Percentiles rank a stretch among this genome's conserved stretches.
Conservation (phyloP, 495 filamentous ascomycete genomes). For the Astrothelium subdiscretum region DNA sequence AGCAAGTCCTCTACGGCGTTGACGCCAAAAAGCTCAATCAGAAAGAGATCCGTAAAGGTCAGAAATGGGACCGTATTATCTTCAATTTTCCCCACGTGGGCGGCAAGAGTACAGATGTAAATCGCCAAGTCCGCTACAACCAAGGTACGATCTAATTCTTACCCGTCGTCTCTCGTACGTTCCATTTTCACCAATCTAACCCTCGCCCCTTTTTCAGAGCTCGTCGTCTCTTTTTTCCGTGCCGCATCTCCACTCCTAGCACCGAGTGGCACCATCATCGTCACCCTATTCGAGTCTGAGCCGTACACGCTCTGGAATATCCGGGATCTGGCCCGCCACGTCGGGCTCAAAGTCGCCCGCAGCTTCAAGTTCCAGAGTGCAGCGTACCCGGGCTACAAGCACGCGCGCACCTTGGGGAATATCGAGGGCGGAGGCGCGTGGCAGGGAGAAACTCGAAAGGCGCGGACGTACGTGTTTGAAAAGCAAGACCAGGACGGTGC, state of each 20-base stretch:
- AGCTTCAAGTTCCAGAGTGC: conserved; percentile 67
- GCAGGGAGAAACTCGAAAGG: conserved; percentile 39
- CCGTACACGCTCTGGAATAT: conserved; percentile 96
- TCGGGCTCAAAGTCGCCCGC: conserved; percentile 58
- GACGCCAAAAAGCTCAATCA: conserved; percentile 61
- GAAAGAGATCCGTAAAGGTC: conserved; percentile 25
- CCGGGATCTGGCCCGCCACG: conserved; percentile 68
- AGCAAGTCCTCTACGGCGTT: conserved; percentile 52
- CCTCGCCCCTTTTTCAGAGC: conserved; percentile 34
- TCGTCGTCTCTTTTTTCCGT: conserved; percentile 74
- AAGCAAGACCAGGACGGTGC: conserved; percentile 14
- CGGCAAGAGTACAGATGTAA: conserved; percentile 81
- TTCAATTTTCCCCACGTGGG: conserved; percentile 98
- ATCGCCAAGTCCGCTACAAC: conserved; percentile 84
- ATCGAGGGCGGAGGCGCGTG: conserved; percentile 42
- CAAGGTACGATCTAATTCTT: conserved; percentile 38
- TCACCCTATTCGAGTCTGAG: conserved; percentile 84
- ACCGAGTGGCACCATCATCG: conserved; percentile 53
- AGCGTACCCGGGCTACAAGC: conserved; percentile 74
- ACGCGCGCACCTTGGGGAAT: conserved; percentile 77
- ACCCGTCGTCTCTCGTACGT: background rate
- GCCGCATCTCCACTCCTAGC: conserved; percentile 36
- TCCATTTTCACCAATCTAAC: background rate
- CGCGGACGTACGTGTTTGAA: conserved; percentile 30
- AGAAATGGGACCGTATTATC: conserved; percentile 58